Evolutionary conservation across 345 rosid species (phyloP).

Genomic region (Hirschfeldia incana): DNA sequence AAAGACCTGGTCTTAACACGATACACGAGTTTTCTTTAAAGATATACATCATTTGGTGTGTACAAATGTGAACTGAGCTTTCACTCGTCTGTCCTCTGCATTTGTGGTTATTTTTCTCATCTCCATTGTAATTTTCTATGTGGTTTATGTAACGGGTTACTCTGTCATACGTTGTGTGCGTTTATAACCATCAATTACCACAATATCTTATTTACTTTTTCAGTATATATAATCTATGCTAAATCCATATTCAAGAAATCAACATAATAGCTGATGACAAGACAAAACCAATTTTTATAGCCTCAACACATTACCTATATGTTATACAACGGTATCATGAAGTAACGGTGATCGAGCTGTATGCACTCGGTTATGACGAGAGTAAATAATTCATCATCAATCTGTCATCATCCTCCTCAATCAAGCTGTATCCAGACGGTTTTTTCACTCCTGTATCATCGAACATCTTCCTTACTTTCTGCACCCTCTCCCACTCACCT

Average conservation of each 20-base stretch:
- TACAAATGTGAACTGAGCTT: constrained; percentile 12
- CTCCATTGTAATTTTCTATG: not conserved
- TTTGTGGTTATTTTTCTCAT: constrained; percentile 13
- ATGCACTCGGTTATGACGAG: not conserved
- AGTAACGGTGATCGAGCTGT: not conserved
- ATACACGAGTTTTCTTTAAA: not conserved
- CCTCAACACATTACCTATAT: not conserved
- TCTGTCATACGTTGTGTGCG: not conserved
- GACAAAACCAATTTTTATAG: not conserved
- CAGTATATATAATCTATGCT: not conserved
- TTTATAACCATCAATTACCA: not conserved
- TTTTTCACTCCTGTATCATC: constrained; percentile 59
- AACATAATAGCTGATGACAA: not conserved
- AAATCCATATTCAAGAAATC: constrained; percentile 1
- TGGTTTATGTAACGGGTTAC: constrained; percentile 9
- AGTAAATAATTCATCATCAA: constrained; percentile 43
- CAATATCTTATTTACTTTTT: not conserved
- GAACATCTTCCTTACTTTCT: constrained; percentile 64
- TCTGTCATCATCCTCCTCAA: constrained; percentile 49
- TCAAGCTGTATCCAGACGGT: constrained; percentile 52
- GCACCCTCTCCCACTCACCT: constrained; percentile 64
- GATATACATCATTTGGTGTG: constrained; percentile 17
- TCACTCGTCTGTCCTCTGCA: not conserved
- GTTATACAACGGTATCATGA: constrained; percentile 6
- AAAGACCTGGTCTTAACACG: constrained; percentile 16